These are phyloP conservation scores for Galerina sulciceps DNA, from an alignment of 768 basidiomycete species.

Conservation along the genomic window DNA sequence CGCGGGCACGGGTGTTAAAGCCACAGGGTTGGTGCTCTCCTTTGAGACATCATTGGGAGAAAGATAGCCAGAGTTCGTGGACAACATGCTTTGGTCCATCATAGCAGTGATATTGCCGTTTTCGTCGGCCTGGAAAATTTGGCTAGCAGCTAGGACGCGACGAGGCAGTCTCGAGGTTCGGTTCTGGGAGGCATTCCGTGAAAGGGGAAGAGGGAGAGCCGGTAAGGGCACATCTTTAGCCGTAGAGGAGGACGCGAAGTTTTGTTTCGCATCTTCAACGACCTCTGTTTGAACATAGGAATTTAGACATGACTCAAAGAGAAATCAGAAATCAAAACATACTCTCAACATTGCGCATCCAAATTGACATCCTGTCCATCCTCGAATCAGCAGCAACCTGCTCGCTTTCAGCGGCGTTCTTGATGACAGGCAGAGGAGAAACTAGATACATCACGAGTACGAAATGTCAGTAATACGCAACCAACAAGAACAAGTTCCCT, in stretches of 20 bases:
- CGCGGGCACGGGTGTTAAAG: conserved; percentile 10
- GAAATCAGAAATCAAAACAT: conserved; percentile 32
- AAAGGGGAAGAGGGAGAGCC: conserved; percentile 65
- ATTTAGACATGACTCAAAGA: background rate
- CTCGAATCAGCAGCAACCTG: conserved; percentile 56
- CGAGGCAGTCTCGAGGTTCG: conserved; percentile 63
- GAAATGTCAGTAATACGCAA: background rate
- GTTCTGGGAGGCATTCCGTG: conserved; percentile 51
- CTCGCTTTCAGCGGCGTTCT: conserved; percentile 56
- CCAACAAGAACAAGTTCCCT: background rate
- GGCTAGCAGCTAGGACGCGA: conserved; percentile 64
- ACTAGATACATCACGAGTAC: conserved; percentile 12
- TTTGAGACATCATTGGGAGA: conserved; percentile 29
- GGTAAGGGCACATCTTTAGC: conserved; percentile 52
- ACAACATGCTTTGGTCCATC: conserved; percentile 37
- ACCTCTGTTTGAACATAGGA: conserved; percentile 56
- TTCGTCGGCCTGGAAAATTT: conserved; percentile 65
- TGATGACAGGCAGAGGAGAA: conserved; percentile 57
- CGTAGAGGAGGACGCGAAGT: conserved; percentile 62
- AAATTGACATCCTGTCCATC: conserved; percentile 74
- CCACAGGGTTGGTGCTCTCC: conserved; percentile 21
- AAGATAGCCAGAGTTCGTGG: conserved; percentile 34
- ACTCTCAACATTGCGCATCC: conserved; percentile 88
- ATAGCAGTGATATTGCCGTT: conserved; percentile 36
- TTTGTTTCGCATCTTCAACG: conserved; percentile 79